Evolutionary conservation across 441 rosid genomes (phyloP).

Genomic region (Arabidopsis hybrid): DNA sequence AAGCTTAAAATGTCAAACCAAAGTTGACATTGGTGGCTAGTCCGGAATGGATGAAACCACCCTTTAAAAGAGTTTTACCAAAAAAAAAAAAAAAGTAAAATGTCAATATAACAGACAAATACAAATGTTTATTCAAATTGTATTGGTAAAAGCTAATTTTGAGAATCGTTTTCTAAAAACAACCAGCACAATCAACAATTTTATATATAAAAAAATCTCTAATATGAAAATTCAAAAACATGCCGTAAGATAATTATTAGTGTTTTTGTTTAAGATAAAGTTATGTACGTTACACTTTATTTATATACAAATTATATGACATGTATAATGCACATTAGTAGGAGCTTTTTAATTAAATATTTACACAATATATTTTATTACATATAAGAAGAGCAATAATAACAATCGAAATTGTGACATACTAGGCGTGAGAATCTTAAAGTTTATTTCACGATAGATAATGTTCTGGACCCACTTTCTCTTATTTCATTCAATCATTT

Average conservation of each 20-base stretch:
- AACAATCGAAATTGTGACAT: constrained; percentile 35
- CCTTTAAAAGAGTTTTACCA: no score
- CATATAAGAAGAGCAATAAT: constrained; percentile 20
- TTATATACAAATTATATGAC: no score
- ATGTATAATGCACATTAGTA: no score
- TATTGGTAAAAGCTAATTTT: background rate
- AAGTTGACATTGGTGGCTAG: no score
- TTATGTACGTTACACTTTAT: no score
- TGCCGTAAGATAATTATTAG: background rate
- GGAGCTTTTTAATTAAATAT: background rate
- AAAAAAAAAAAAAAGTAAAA: no score
- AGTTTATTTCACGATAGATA: constrained; percentile 33
- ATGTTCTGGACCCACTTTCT: constrained; percentile 37
- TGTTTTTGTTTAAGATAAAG: no score
- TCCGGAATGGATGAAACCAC: no score
- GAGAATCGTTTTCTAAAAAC: background rate
- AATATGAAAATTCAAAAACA: background rate
- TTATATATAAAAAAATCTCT: no score
- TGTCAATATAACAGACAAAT: background rate
- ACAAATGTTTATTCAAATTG: background rate
- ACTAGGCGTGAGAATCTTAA: constrained; percentile 44
- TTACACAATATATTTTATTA: background rate
- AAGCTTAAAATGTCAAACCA: no score
- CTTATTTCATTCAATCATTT: no score
- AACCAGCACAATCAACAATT: background rate